These are phyloP conservation scores for Calonectria pseudoturangicola DNA, from an alignment of 2,329 filamentous ascomycete species.

Conservation along the genomic window DNA sequence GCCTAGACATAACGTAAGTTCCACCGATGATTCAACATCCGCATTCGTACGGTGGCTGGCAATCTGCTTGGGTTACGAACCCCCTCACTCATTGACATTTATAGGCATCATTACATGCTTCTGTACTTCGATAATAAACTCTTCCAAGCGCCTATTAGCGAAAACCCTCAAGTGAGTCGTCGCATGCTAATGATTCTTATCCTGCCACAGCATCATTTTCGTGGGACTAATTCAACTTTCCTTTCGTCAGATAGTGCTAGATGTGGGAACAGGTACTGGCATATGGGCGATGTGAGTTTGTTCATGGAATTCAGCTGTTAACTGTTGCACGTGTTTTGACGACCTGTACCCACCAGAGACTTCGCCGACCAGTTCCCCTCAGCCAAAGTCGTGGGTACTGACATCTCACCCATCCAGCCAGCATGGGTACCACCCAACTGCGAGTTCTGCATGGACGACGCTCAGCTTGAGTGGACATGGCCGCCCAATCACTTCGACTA, in stretches of 20 bases:
- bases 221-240: conserved; percentile 7
- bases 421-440: conserved; percentile 37
- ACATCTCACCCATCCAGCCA: conserved; percentile 41
- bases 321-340: background rate
- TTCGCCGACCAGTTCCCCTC: conserved; percentile 43
- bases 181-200: background rate
- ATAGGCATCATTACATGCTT: conserved; percentile 45
- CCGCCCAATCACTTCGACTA: conserved; percentile 41
- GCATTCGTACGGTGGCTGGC: background rate
- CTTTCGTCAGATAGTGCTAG: conserved; percentile 30
- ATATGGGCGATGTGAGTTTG: conserved; percentile 40
- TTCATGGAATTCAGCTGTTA: background rate
- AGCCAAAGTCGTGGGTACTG: conserved; percentile 41
- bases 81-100: conserved; percentile 10
- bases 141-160: conserved; percentile 42
- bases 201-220: conserved; percentile 2
- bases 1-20: conserved; percentile 47
- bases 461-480: conserved; percentile 43
- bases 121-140: conserved; percentile 46
- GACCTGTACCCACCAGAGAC: conserved; percentile 21
- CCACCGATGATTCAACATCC: background rate
- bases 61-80: conserved; percentile 9
- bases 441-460: conserved; percentile 37
- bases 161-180: conserved; percentile 35
- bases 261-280: conserved; percentile 39